phyloP scores from a whole-genome alignment of 352 stramenopile genomes.

The Phytophthora multivora region DNA sequence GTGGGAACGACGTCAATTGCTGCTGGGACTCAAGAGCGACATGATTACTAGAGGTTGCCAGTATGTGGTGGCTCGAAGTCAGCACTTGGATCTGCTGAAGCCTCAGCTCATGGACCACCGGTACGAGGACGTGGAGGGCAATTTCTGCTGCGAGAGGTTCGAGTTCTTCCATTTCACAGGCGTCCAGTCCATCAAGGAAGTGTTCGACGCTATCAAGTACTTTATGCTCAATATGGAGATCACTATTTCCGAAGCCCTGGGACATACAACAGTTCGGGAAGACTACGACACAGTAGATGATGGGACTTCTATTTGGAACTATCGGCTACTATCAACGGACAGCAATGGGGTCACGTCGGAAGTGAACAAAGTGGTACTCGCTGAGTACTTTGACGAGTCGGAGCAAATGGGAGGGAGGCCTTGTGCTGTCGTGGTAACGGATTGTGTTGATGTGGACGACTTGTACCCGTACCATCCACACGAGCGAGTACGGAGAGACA shows the following conservation, averaged over 20 bases:
- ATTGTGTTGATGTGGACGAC: constrained; percentile 52
- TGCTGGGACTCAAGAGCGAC: constrained; percentile 40
- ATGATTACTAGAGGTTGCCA: constrained; percentile 45
- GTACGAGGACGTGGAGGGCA: constrained; percentile 32
- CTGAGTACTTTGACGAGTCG: constrained; percentile 38
- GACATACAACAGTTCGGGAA: constrained; percentile 54
- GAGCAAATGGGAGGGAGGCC: constrained; percentile 14
- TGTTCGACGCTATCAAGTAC: constrained; percentile 54
- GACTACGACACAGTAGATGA: constrained; percentile 46
- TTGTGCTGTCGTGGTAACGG: constrained; percentile 40
- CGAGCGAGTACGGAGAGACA: constrained; percentile 40
- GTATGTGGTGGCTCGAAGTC: constrained; percentile 41
- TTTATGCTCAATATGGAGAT: constrained; percentile 67
- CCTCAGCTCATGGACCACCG: constrained; percentile 32
- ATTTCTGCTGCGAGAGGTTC: constrained; percentile 41
- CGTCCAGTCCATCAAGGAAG: constrained; percentile 46
- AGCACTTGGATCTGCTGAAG: constrained; percentile 41
- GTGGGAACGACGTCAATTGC: constrained; percentile 36
- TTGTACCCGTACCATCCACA: constrained; percentile 48
- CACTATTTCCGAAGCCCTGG: constrained; percentile 52
- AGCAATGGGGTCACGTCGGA: constrained; percentile 27
- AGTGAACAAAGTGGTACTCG: constrained; percentile 29
- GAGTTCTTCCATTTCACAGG: constrained; percentile 51
- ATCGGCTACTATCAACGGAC: constrained; percentile 48
- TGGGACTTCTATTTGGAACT: constrained; percentile 38